Conservation (phyloP, 345 rosid genomes). For the Microthlaspi erraticum region DNA sequence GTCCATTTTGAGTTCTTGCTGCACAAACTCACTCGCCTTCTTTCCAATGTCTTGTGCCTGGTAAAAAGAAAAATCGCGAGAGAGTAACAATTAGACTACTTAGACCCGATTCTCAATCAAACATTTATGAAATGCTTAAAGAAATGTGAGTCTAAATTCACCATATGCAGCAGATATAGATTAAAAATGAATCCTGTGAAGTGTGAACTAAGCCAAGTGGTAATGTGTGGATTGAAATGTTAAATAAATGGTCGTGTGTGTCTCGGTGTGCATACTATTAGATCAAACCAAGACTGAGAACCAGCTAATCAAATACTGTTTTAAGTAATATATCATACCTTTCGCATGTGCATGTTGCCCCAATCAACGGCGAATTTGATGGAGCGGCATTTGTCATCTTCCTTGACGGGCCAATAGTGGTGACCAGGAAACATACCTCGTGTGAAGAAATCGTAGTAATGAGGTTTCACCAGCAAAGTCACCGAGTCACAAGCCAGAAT, state of each 20-base stretch:
- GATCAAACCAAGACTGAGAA: background rate
- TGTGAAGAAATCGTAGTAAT: conserved; percentile 72
- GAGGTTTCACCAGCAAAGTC: conserved; percentile 66
- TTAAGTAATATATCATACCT: conserved; percentile 49
- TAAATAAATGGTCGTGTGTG: background rate
- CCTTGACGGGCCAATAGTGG: conserved; percentile 84
- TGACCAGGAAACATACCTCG: conserved; percentile 68
- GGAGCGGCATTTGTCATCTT: conserved; percentile 69
- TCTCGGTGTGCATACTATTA: too few relatives aligned
- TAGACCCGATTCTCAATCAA: background rate
- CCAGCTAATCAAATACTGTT: background rate
- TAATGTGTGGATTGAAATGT: conserved; percentile 1
- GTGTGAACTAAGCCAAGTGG: conserved; percentile 1
- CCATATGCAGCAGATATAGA: background rate
- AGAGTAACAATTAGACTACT: too few relatives aligned
- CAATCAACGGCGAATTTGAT: conserved; percentile 77
- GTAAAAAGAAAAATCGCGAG: background rate
- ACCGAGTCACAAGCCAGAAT: conserved; percentile 86
- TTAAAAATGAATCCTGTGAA: background rate
- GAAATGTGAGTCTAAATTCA: background rate
- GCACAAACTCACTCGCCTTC: conserved; percentile 63
- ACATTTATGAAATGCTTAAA: background rate
- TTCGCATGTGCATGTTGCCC: conserved; percentile 64
- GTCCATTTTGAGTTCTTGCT: conserved; percentile 64
- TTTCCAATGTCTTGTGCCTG: conserved; percentile 75